Evolutionary conservation across 768 basidiomycete species (phyloP), one percentile per base, ranked within the genome.

Genomic region (Pulveroboletus sp.): DNA sequence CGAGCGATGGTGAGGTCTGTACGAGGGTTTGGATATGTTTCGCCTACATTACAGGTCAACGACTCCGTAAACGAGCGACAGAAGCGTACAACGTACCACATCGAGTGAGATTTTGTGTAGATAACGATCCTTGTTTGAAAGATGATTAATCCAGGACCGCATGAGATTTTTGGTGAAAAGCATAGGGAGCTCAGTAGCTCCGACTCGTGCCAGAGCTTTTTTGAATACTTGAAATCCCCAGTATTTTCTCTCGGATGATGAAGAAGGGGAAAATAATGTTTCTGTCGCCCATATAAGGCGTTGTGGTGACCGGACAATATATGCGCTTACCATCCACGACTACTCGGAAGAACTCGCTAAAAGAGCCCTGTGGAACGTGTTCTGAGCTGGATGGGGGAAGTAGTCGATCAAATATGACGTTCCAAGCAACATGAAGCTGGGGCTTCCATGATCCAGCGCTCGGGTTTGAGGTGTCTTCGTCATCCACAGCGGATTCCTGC

Each of bases 191-290:
- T 81, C 85, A 38, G 78, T 69, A 16, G 80, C 67, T 14, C 77
- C 72, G 25, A 90, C 77, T 32, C 83, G 82, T 14, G 80, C 77
- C 35, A 97, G 72, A 8, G 91, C 83, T 54, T 81, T 86, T 59
- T 85, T 81, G 70, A 97, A 90, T 17, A 95, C 79, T 57, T 87
- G 85, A 72, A 98, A 95, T n/a, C 94, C 95, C 87, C 91, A 94
- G 61, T 87, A 91, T 69, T 97, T 95, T 42, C 92, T 81, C 66
- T 94, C 86, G 0, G 86, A 72, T 1, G 94, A 94, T 0, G 94
- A 82, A 17, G 85, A 86, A 7, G 84, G 73, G 7, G 88, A 82
- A 62, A 97, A 97, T 36, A 97, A 70, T 2, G 90, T 86, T 64
- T 95, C 94, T 97, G 58, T 45, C 17, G 16, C 43, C 14, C 13